A percentile compares a stretch with the other conserved stretches of the same genome.
Evolutionary conservation across 2,329 filamentous ascomycete genomes (phyloP).

Genomic region (Botrytis medusae): DNA sequence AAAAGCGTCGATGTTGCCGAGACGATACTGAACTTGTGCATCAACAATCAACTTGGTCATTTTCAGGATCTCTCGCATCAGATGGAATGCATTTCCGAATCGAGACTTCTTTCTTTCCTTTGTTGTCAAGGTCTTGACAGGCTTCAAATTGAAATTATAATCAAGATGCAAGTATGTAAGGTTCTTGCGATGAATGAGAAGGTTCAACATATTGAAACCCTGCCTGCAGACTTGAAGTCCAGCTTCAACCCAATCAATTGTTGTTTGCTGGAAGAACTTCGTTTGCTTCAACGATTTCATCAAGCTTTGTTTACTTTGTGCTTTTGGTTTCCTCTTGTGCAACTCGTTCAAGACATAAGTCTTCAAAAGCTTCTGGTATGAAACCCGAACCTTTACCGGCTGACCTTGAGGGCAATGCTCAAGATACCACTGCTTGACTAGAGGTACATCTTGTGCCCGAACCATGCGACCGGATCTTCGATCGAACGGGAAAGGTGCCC

Average conservation of each 20-base stretch:
- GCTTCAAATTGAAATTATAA: slow-evolving; percentile 99
- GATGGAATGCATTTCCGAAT: slow-evolving; percentile 97
- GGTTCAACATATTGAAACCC: slow-evolving; percentile 98
- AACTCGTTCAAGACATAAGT: slow-evolving; percentile 94
- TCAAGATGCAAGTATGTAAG: slow-evolving; percentile 97
- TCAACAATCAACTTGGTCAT: slow-evolving; percentile 97
- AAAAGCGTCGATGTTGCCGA: slow-evolving; percentile 98
- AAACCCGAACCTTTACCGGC: slow-evolving; percentile 95
- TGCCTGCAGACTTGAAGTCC: slow-evolving; percentile 97
- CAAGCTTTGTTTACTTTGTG: slow-evolving; percentile 90
- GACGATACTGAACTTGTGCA: slow-evolving; percentile 93
- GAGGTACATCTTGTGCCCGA: slow-evolving; percentile 90
- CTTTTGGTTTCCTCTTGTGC: slow-evolving; percentile 93
- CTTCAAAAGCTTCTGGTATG: slow-evolving; percentile 97
- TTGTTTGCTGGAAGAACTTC: slow-evolving; percentile 99
- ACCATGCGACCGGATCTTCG: slow-evolving; percentile 94
- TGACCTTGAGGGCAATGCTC: slow-evolving; percentile 90
- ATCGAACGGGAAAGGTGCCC: slow-evolving; percentile 96
- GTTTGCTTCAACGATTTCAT: slow-evolving; percentile 89
- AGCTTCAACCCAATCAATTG: slow-evolving; percentile 98
- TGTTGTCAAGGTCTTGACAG: slow-evolving; percentile 96
- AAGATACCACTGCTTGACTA: slow-evolving; percentile 98
- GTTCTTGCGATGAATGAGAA: slow-evolving; percentile 97
- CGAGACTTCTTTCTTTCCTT: slow-evolving; percentile 99
- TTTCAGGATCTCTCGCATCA: slow-evolving; percentile 96